Percentiles rank a stretch among this genome's conserved stretches.
Conservation (phyloP, 2,329 filamentous ascomycete genomes). For the Paecilomyces formosus region DNA sequence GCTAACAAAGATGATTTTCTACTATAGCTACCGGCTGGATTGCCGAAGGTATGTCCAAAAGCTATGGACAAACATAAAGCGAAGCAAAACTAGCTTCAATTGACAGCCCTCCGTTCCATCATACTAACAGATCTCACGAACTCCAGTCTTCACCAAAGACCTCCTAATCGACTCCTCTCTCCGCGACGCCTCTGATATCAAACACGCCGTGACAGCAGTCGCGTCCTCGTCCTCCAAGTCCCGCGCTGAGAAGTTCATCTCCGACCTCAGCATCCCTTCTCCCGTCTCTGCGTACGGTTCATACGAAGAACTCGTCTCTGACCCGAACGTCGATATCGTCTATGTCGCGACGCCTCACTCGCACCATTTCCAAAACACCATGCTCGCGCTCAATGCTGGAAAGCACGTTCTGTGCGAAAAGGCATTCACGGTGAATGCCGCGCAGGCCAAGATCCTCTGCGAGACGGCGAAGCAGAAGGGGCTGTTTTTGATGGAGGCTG, state of each 20-base stretch:
- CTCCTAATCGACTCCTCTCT: constrained; percentile 65
- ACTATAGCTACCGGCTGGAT: constrained; percentile 37
- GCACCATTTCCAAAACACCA: constrained; percentile 86
- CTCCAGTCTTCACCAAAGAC: constrained; percentile 63
- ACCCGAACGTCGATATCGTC: constrained; percentile 73
- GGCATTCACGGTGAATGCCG: constrained; percentile 75
- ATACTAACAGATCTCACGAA: not conserved
- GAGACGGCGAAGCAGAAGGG: constrained; percentile 66
- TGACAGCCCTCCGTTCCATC: not conserved
- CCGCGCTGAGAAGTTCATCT: constrained; percentile 65
- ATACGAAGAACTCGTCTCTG: constrained; percentile 72
- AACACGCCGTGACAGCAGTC: constrained; percentile 70
- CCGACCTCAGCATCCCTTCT: constrained; percentile 60
- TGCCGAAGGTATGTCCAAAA: constrained; percentile 24
- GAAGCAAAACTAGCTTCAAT: not conserved
- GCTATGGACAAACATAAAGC: not conserved
- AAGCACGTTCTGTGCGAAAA: constrained; percentile 92
- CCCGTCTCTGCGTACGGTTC: constrained; percentile 68
- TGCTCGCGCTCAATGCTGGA: constrained; percentile 73
- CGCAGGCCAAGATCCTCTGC: constrained; percentile 65
- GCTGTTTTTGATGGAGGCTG: constrained; percentile 75
- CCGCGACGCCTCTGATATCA: constrained; percentile 64
- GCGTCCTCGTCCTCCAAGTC: constrained; percentile 68
- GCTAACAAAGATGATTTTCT: not conserved
- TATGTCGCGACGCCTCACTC: constrained; percentile 88